A percentile compares a stretch with the other conserved stretches of the same genome.
Evolutionary conservation across 1,284 basidiomycete genomes (phyloP).

Genomic region (Heterobasidion occidentale): DNA sequence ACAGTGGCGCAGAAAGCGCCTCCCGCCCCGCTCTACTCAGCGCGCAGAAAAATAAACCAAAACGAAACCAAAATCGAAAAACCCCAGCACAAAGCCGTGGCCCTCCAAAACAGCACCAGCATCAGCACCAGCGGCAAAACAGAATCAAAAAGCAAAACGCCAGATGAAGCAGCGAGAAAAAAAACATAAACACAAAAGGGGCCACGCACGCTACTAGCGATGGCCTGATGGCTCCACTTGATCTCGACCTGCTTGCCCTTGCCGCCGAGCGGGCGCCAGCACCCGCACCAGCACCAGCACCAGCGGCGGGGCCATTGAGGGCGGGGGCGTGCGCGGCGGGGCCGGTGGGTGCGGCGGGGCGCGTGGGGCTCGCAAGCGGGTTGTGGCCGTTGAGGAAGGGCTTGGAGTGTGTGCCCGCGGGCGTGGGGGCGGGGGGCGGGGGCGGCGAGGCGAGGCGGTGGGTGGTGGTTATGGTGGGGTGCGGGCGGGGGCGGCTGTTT

Average conservation of each 20-base stretch:
- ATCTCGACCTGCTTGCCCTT: constrained; percentile 28
- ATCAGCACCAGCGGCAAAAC: too few relatives aligned
- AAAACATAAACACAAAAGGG: neutral
- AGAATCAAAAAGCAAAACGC: neutral
- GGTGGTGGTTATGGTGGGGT: constrained; percentile 17
- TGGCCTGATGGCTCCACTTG: constrained; percentile 13
- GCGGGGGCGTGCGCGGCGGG: constrained; percentile 16
- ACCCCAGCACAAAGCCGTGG: too few relatives aligned
- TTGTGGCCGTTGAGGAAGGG: constrained; percentile 19
- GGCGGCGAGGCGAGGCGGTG: constrained; percentile 1
- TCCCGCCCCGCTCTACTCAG: too few relatives aligned
- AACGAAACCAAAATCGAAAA: too few relatives aligned
- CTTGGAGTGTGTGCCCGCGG: constrained; percentile 15
- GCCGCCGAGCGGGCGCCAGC: constrained; percentile 10
- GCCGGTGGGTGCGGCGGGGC: constrained; percentile 9
- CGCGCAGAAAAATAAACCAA: too few relatives aligned
- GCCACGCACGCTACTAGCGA: constrained; percentile 10
- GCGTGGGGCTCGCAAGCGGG: neutral
- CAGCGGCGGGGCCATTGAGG: constrained; percentile 12
- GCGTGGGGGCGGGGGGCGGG: too few relatives aligned
- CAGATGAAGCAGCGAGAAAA: constrained; percentile 1
- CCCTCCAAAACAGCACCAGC: too few relatives aligned
- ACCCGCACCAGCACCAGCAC: constrained; percentile 20
- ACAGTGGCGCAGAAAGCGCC: too few relatives aligned
- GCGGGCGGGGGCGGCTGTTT: constrained; percentile 12